Base-by-base conservation (phyloP, 192 early-diverging fungal species). In the Coemansia sp. region DNA sequence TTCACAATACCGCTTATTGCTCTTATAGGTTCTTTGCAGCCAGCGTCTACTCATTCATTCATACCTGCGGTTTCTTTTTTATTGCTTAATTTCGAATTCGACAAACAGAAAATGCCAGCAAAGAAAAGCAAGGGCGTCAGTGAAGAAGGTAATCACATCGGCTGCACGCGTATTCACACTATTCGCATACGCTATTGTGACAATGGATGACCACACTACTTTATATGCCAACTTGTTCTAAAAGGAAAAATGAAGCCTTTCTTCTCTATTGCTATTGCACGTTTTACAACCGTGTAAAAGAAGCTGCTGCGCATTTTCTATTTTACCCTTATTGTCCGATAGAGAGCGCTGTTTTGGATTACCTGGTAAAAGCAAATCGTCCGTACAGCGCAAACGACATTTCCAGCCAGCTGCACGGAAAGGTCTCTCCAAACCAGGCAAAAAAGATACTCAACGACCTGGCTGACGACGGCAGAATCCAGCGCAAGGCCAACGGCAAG, bases 321-420 rank as follows among this genome's bases (percentile, higher is more conserved):
- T 45, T 45, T 4, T 45, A 54, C 20, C 11, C 25, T 20, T 25
- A 13, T 25, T 50, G 14, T 50, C 17, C 51, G 8, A 12, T 79
- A 79, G 77, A 74, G 6, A 74, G 67, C 42, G 55, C 62, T 7
- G 72, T 79, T 12, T 54, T 79, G 19, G 74, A 69, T 37, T 81
- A 81, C 32, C 59, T 81, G 51, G 54, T 72, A 44, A 72, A 72
- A 49, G 58, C 50, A 20, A 81, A 81, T 60, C 78, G 78, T 13
- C 78, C 78, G 13, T 81, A 81, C 64, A 81, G 78, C 67, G 78
- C 73, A 50, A 75, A 80, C 62, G 78, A 80, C 64, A 80, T 80
- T 48, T 80, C 78, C 25, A 81, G 79, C 46, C 79, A 81, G 79
- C 74, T 81, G 11, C 79, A 81, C 42, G 74, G 74, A n/a, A 74